A percentile compares a stretch with the other conserved stretches of the same genome.
These are phyloP conservation scores for Dactylellina parvicollis DNA, from an alignment of 2,329 filamentous ascomycete genomes.

Conservation along the genomic window DNA sequence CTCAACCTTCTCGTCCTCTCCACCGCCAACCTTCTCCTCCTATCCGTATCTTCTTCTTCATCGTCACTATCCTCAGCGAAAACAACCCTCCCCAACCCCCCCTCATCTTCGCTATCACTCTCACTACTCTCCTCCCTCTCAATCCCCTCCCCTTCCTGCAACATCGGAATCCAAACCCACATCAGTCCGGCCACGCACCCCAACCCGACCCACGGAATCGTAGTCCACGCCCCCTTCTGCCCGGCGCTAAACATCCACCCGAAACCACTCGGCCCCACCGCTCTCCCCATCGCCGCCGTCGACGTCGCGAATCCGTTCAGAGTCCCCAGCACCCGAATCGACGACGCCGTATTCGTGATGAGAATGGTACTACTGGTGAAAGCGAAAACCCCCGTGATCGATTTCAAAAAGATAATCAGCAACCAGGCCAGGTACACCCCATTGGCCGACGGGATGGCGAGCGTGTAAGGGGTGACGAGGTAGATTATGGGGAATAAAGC, in stretches of 20 bases:
- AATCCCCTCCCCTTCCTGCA: slow-evolving; percentile 27
- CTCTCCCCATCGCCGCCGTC: slow-evolving; percentile 81
- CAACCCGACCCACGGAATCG: slow-evolving; percentile 38
- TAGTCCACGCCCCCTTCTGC: slow-evolving; percentile 35
- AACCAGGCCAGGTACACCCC: slow-evolving; percentile 70
- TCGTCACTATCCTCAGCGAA: slow-evolving; percentile 10
- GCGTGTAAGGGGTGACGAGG: slow-evolving; percentile 79
- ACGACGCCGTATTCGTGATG: slow-evolving; percentile 84
- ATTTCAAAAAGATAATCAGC: slow-evolving; percentile 76
- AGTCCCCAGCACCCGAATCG: slow-evolving; percentile 80
- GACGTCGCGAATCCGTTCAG: slow-evolving; percentile 90
- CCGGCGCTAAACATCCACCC: slow-evolving; percentile 18
- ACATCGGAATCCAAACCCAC: slow-evolving; percentile 46
- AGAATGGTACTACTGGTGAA: slow-evolving; percentile 92
- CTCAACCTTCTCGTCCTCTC: slow-evolving; percentile 24
- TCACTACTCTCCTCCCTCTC: slow-evolving; percentile 14
- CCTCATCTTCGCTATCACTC: slow-evolving; percentile 18
- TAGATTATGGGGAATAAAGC: slow-evolving; percentile 78
- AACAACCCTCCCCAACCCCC: background rate
- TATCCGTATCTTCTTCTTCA: slow-evolving; percentile 5
- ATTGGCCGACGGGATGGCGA: slow-evolving; percentile 67
- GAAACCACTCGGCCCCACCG: slow-evolving; percentile 75
- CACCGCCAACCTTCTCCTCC: background rate
- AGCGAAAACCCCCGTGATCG: slow-evolving; percentile 79
- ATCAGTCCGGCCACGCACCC: slow-evolving; percentile 17